Evolutionary conservation across 345 rosid species (phyloP), one percentile per base, ranked within the genome.

Genomic region (Pelargonium nanum): DNA sequence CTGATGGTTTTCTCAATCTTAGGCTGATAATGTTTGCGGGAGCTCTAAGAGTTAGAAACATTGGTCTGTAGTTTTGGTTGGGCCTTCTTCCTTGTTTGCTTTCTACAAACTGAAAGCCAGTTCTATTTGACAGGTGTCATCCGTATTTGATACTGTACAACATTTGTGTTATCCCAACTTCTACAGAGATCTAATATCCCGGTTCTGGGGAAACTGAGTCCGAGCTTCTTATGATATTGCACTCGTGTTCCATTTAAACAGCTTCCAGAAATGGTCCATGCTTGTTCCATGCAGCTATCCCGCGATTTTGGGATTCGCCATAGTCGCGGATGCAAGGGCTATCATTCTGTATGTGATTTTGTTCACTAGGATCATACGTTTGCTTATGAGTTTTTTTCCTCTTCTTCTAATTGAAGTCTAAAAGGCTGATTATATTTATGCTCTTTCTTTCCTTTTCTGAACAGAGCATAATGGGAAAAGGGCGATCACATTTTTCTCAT

Each of bases 261-360:
- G 9, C 48, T 62, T 59, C 61, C 70, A 63, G 71, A 64, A 34
- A 87, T 87, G 89, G 78, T 77, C 53, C 65, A 70, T 62, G 70
- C 74, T 53, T 74, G 75, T 65, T 77, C 81, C 30, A 26, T 83
- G 76, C 83, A 71, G 69, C 62, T 81, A 66, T 74, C 91, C 50
- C 81, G 60, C 45, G 87, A 85, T 68, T 69, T 75, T 24, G 74
- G 74, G 66, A 50, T 84, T 64, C 74, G 45, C 56, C 69, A 62
- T 52, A 61, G 66, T 63, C 76, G 70, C 22, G 77, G 81, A 63
- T 71, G 76, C 63, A 40, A 72, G 59, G 61, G 64, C 54, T 61
- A 53, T 56, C 61, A 60, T 15, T 55, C 58, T 16, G 91, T 88
- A 71, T 24, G 76, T 57, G 32, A 24, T 57, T n/a, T 55, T 55